Percentiles rank a stretch among this genome's conserved stretches.
phyloP scores from a whole-genome alignment of 192 early-diverging fungal species.

The Umbelopsis isabellina region DNA sequence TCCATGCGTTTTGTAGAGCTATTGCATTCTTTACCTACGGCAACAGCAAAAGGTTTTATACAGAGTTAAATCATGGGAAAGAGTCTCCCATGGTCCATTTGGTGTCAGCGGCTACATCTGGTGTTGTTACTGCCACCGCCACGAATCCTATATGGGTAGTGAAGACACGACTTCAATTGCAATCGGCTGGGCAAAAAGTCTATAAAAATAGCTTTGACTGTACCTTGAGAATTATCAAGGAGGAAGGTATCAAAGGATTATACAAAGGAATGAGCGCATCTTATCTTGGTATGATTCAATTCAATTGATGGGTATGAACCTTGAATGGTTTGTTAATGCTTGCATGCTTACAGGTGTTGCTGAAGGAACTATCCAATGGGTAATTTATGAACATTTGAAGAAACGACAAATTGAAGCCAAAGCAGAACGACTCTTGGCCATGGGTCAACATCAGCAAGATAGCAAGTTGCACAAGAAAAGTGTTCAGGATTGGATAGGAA shows the following conservation, averaged over 20 bases:
- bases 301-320: background rate
- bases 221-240: conserved; percentile 60
- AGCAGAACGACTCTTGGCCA: conserved; percentile 7
- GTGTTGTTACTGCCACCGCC: conserved; percentile 74
- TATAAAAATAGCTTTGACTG: conserved; percentile 87
- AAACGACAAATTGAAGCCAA: conserved; percentile 36
- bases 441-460: conserved; percentile 12
- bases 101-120: conserved; percentile 51
- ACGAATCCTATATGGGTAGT: conserved; percentile 98
- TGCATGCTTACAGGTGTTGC: conserved; percentile 63
- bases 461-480: background rate
- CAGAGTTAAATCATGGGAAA: conserved; percentile 71
- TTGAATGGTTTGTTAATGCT: conserved; percentile 2
- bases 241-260: conserved; percentile 83
- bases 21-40: conserved; percentile 95
- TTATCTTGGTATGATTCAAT: conserved; percentile 62
- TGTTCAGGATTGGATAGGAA: conserved; percentile 74
- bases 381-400: conserved; percentile 95
- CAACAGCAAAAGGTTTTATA: conserved; percentile 81
- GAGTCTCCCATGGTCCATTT: conserved; percentile 85
- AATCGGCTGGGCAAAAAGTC: conserved; percentile 41
- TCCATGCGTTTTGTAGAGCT: conserved; percentile 51
- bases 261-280: conserved; percentile 93
- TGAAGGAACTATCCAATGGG: conserved; percentile 94
- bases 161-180: conserved; percentile 95